Evolutionary conservation across 2,329 filamentous ascomycete genomes (phyloP).

Genomic region (Pseudogymnoascus sp.): DNA sequence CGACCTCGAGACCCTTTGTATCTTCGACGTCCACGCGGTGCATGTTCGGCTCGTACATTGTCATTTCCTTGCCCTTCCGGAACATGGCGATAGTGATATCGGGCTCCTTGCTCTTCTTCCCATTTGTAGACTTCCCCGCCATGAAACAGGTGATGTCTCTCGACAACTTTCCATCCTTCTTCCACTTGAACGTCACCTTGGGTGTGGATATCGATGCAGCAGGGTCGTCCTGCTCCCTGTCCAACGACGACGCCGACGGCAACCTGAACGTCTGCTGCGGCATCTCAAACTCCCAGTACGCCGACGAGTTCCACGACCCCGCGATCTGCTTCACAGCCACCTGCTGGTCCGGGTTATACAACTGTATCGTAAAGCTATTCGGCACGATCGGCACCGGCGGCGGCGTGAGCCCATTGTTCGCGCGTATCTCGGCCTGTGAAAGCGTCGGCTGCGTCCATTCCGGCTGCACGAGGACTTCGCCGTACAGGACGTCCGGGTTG

Average conservation of each 20-base stretch:
- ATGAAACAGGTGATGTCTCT: conserved; percentile 87
- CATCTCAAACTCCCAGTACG: conserved; percentile 88
- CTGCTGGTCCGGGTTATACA: conserved; percentile 90
- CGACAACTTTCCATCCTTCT: conserved; percentile 74
- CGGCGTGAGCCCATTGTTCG: conserved; percentile 55
- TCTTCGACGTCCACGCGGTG: conserved; percentile 88
- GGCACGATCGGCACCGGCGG: conserved; percentile 67
- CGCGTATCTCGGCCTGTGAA: conserved; percentile 70
- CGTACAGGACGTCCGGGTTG: conserved; percentile 74
- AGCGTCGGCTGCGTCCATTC: conserved; percentile 79
- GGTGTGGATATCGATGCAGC: conserved; percentile 50
- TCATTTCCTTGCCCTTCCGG: conserved; percentile 60
- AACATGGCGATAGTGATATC: conserved; percentile 94
- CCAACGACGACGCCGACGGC: conserved; percentile 70
- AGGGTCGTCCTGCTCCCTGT: conserved; percentile 60
- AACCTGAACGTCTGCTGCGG: conserved; percentile 76
- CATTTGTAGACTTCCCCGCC: conserved; percentile 65
- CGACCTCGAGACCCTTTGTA: conserved; percentile 82
- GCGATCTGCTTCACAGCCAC: conserved; percentile 62
- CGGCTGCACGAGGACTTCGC: conserved; percentile 74
- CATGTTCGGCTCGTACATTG: conserved; percentile 89
- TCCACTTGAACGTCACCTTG: conserved; percentile 80
- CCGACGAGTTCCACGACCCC: conserved; percentile 70
- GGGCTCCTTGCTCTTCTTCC: conserved; percentile 78
- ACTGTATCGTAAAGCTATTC: conserved; percentile 69